Evolutionary conservation across 2,329 filamentous ascomycete genomes (phyloP), one percentile per base, ranked within the genome.

Genomic region (Tolypocladium ovalisporum): DNA sequence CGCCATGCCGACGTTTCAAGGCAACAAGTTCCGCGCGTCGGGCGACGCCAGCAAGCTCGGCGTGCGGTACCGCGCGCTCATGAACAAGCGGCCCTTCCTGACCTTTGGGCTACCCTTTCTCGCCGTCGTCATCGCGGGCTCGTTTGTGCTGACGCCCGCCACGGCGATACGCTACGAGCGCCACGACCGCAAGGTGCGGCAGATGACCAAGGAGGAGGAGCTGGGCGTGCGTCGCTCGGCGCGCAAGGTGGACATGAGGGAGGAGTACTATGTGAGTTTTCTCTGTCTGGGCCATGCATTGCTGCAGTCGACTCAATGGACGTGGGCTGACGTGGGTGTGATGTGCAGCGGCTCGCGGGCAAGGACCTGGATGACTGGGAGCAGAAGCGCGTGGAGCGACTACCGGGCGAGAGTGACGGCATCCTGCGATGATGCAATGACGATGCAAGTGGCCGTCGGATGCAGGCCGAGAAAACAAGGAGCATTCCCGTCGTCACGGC

Each of bases 351-450:
- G 56, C 62, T 69, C 49, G 63, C 77, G 89, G 89, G 89, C 36
- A 96, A 95, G 72, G 94, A 97, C 69, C 75, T 97, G 60, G 93
- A 99, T 67, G 83, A 90, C 68, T 99, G 94, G 94, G 93, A 97
- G 71, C 94, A 97, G 75, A 95, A 94, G 74, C 85, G 95, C 56
- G 91, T 97, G 13, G 85, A 96, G 76, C 80, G 94, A 69, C 80
- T 97, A 60, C 86, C 89, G 24, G 94, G 94, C 63, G 95, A 99
- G 73, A 88, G 84, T 60, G 93, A 99, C 71, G 93, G 93, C 37
- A 82, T 89, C 54, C 70, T 96, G 63, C 87, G 59, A 60, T 58
- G 53, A 59, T 19, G 52, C 27, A 32, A 34, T 32, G 47, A 9
- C 47, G 5, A 15, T 34, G 4, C 47, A 6, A 34, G 29, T 13